Conservation (phyloP, 495 filamentous ascomycete species). For the Penicillium antarcticum region DNA sequence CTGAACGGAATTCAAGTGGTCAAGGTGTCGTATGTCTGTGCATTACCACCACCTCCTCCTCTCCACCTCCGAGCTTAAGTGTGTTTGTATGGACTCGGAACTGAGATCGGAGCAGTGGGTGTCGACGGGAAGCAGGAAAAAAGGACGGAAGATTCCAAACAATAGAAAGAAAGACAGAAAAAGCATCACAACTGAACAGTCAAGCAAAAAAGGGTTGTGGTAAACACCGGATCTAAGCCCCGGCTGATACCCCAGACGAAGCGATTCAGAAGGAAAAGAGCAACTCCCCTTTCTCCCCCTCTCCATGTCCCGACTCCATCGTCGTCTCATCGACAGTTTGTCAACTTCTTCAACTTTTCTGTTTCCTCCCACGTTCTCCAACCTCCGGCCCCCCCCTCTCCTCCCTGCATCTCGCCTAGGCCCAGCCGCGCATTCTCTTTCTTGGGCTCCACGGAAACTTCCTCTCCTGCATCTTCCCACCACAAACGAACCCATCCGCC, state of each 20-base stretch:
- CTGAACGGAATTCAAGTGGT: no score
- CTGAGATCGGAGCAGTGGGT: neutral
- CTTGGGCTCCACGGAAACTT: conserved; percentile 27
- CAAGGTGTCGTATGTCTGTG: no score
- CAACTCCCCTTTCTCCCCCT: neutral
- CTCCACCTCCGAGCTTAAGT: no score
- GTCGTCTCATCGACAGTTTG: neutral
- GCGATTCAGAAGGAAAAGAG: neutral
- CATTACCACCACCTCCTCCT: neutral
- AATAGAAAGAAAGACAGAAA: neutral
- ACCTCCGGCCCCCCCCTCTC: conserved; percentile 9
- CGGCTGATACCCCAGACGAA: neutral
- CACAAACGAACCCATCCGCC: conserved; percentile 27
- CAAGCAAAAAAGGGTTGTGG: neutral
- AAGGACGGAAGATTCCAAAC: neutral
- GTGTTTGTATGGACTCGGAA: neutral
- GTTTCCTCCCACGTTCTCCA: conserved; percentile 5
- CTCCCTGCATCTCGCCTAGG: conserved; percentile 25
- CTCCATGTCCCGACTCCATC: neutral
- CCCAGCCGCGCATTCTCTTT: conserved; percentile 32
- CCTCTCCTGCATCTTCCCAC: conserved; percentile 29
- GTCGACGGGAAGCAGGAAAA: neutral
- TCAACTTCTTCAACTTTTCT: neutral
- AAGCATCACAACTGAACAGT: neutral
- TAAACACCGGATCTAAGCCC: conserved; percentile 3